phyloP scores from a whole-genome alignment of 768 basidiomycete genomes.

The Tricholoma terreum region DNA sequence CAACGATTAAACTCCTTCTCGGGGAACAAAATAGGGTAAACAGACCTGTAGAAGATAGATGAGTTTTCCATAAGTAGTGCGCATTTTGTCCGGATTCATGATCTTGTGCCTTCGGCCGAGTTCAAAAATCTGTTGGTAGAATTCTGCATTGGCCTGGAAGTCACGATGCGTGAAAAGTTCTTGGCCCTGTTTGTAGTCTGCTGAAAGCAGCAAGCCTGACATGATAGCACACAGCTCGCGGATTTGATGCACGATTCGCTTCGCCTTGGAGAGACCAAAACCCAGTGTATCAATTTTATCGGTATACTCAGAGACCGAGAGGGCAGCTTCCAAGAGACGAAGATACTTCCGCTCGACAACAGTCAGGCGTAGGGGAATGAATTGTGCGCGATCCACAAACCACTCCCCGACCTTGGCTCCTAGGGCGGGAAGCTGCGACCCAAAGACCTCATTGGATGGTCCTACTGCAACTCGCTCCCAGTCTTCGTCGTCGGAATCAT shows the following conservation, averaged over 20 bases:
- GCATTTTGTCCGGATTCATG: constrained; percentile 92
- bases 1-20: constrained; percentile 6
- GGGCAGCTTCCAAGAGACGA: constrained; percentile 80
- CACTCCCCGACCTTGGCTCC: constrained; percentile 73
- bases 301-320: constrained; percentile 84
- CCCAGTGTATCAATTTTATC: constrained; percentile 86
- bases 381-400: constrained; percentile 81
- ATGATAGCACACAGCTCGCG: constrained; percentile 85
- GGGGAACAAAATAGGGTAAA: constrained; percentile 2
- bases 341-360: constrained; percentile 78
- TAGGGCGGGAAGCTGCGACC: constrained; percentile 52
- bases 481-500: constrained; percentile 40
- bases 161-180: constrained; percentile 80
- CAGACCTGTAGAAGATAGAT: constrained; percentile 79
- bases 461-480: constrained; percentile 38
- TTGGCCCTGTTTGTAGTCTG: constrained; percentile 88
- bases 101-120: constrained; percentile 84
- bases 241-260: constrained; percentile 83
- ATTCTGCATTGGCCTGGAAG: constrained; percentile 75
- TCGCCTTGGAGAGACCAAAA: constrained; percentile 78
- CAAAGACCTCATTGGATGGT: constrained; percentile 36
- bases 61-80: constrained; percentile 83
- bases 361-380: constrained; percentile 75
- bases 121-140: constrained; percentile 80
- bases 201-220: constrained; percentile 76